phyloP scores from a whole-genome alignment of 1,139 yeast species.

The Pichia sp. region DNA sequence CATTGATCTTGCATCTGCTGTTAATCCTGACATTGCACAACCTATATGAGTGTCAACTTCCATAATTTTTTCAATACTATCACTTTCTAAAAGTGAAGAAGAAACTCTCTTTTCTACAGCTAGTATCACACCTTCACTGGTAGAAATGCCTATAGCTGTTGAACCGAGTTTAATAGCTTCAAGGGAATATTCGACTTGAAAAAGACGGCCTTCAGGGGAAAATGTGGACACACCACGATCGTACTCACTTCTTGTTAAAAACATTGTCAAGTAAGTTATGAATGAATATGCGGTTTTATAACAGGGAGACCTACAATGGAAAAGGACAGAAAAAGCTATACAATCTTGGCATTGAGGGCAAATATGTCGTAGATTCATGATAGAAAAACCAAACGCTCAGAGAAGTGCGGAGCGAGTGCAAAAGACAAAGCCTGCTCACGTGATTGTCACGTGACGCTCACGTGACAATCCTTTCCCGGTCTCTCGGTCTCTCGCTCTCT shows the following conservation, averaged over 20 bases:
- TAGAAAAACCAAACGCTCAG: no score
- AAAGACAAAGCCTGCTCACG: no score
- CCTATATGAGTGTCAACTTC: slow-evolving; percentile 94
- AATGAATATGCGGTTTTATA: no score
- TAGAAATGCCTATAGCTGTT: slow-evolving; percentile 94
- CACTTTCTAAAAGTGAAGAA: slow-evolving; percentile 82
- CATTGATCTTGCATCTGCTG: slow-evolving; percentile 98
- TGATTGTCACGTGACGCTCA: no score
- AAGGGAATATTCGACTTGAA: slow-evolving; percentile 95
- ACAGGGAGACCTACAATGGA: no score
- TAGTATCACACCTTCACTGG: slow-evolving; percentile 93
- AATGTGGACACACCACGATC: slow-evolving; percentile 98
- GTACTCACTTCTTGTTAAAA: slow-evolving; percentile 96
- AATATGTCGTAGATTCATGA: background rate
- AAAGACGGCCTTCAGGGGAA: slow-evolving; percentile 97
- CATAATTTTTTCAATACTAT: slow-evolving; percentile 91
- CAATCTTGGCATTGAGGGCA: no score
- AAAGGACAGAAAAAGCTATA: no score
- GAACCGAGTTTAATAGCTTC: slow-evolving; percentile 97
- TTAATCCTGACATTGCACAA: slow-evolving; percentile 97
- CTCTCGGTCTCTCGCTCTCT: no score
- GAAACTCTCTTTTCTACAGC: slow-evolving; percentile 98
- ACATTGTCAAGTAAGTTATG: slow-evolving; percentile 44
- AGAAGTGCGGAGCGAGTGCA: no score
- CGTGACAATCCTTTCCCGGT: no score